These are phyloP conservation scores for Stropharia rugosoannulata DNA, from an alignment of 768 basidiomycete genomes.

Conservation along the genomic window DNA sequence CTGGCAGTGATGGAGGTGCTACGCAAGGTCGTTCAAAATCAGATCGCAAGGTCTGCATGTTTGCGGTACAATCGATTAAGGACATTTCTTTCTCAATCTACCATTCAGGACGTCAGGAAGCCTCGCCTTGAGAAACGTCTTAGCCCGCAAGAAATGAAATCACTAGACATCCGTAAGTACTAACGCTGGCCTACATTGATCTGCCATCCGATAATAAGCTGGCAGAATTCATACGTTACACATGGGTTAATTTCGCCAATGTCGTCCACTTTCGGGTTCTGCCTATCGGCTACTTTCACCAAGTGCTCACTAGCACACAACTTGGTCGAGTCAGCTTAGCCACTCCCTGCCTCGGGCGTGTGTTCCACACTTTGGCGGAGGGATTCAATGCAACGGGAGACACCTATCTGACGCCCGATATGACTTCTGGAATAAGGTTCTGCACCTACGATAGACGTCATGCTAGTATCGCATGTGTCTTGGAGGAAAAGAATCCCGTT, in stretches of 20 bases:
- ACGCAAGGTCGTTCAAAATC: too few relatives aligned
- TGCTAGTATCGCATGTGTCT: constrained; percentile 57
- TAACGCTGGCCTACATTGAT: too few relatives aligned
- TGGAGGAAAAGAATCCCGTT: constrained; percentile 50
- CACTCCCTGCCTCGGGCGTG: constrained; percentile 44
- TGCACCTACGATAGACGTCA: constrained; percentile 56
- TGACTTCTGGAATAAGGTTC: constrained; percentile 41
- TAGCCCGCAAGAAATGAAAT: neutral
- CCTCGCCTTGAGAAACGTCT: too few relatives aligned
- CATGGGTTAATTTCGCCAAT: constrained; percentile 64
- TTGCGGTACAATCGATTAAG: too few relatives aligned
- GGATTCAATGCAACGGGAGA: constrained; percentile 55
- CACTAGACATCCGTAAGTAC: neutral
- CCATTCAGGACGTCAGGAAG: too few relatives aligned
- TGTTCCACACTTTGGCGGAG: constrained; percentile 37
- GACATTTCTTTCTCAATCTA: too few relatives aligned
- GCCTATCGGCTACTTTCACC: constrained; percentile 47
- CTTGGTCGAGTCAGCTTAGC: constrained; percentile 50
- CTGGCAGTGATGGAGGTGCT: too few relatives aligned
- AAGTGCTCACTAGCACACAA: constrained; percentile 42
- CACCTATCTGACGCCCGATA: constrained; percentile 52
- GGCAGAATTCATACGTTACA: constrained; percentile 46
- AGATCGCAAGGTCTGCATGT: too few relatives aligned
- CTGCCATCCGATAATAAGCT: neutral
- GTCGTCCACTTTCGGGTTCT: constrained; percentile 54